Evolutionary conservation across 179 eudicot genomes (phyloP).

Genomic region (Camellia oleifera): DNA sequence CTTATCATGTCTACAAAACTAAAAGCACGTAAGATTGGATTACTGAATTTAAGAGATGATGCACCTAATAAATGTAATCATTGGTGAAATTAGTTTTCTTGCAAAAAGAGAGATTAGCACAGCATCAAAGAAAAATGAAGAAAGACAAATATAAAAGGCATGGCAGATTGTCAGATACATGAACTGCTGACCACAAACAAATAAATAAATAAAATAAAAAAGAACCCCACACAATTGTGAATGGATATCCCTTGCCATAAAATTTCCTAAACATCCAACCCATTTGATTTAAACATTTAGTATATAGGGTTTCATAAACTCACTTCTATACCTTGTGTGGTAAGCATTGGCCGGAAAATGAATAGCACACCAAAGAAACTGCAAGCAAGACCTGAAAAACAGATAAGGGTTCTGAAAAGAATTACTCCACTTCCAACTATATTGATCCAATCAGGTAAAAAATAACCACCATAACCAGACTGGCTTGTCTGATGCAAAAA

Average conservation of each 20-base stretch:
- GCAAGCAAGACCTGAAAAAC: slow-evolving; percentile 48
- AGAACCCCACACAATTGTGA: background rate
- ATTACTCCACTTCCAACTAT: slow-evolving; percentile 2
- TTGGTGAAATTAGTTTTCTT: background rate
- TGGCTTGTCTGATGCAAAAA: background rate
- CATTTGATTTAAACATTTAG: background rate
- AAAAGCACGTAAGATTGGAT: background rate
- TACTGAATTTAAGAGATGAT: background rate
- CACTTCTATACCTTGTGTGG: slow-evolving; percentile 50
- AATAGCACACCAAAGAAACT: slow-evolving; percentile 60
- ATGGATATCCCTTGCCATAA: background rate
- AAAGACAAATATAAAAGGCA: background rate
- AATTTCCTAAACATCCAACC: background rate
- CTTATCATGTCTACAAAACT: background rate
- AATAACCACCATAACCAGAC: background rate
- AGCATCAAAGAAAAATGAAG: slow-evolving; percentile 1
- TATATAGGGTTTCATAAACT: slow-evolving; percentile 23
- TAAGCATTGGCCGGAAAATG: slow-evolving; percentile 42
- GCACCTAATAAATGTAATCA: background rate
- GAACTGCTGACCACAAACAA: background rate
- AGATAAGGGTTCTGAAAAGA: slow-evolving; percentile 18
- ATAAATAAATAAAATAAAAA: background rate
- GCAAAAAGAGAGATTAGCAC: background rate
- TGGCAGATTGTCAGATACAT: background rate
- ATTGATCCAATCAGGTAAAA: background rate